Evolutionary conservation across 2,329 filamentous ascomycete genomes (phyloP), one percentile per base, ranked within the genome.

Genomic region (Trichoderma sp.): DNA sequence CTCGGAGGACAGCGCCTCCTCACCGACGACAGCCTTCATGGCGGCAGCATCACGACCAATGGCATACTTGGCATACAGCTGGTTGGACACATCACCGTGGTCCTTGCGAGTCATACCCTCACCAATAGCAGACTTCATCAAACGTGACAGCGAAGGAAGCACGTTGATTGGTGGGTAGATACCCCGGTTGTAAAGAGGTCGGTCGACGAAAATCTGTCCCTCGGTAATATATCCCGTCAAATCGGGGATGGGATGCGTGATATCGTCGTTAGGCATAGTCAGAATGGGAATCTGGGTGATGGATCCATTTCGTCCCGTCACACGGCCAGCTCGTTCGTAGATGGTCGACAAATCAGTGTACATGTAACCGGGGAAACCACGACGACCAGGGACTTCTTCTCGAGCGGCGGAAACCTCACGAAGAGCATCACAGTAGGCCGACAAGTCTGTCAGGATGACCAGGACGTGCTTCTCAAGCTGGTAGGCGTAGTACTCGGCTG

Each of bases 361-460:
- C 96, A 99, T 99, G 88, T 99, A 99, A 92, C 96, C 96, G 66
- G 96, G 96, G 85, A 96, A 99, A 88, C 96, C 96, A 90, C 96
- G 95, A 81, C 96, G 95, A 87, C 96, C 96, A 51, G 96, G 96
- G 54, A 99, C 96, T 90, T 99, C 96, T 87, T 99, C 96, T 84
- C 96, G 90, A 65, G 96, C 96, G 66, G 96, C 95, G 16, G 96
- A 99, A 61, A 99, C 96, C 83, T 99, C 96, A 88, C 96, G 96
- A 73, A 99, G 91, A 73, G 96, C 96, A 81, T 99, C 96, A 81
- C 96, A 99, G 87, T 99, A 99, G 60, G 96, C 94, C 1, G 96
- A 96, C 75, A 99, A 84, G 87, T 99, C 96, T 66, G 96, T 99
- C 79, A 99, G 90, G 82, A 99, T 99, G 78, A 99, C 96, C 73